Evolutionary conservation across 169 alveolate species (phyloP), one percentile per base, ranked within the genome.

Genomic region (Plasmodium cynomolgi): DNA sequence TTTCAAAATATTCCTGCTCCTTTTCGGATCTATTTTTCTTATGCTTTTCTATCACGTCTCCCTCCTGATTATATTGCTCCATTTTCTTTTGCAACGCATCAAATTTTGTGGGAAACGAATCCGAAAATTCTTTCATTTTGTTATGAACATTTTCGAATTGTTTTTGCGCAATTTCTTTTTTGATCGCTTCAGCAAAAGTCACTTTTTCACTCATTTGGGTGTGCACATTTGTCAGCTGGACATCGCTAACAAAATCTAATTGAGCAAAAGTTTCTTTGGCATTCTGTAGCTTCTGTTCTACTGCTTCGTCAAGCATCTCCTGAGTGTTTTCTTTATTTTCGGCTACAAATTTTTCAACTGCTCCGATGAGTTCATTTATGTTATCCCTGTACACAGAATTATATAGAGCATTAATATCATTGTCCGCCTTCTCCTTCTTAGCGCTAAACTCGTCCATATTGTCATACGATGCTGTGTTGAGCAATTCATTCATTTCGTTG

Each of bases 131-230:
- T 15, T 33, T 20, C 68, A 79, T 8, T 41, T 41, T 37, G 0
- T 33, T 79, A 34, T 79, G 17, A 20, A 79, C 37, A 29, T 79
- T 79, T 37, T 79, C 84, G 3, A 29, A n/a, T 79, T 79, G 71
- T 39, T 79, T 79, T 79, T 79, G 11, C 31, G 50, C 44, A 11
- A 79, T 79, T 79, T 34, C 72, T 39, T 79, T 79, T 79, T 79
- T 79, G 8, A 79, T 37, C 54, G 1, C 50, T 79, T 79, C 84
- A 79, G 72, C 34, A 79, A 11, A n/a, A 79, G 34, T 7, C 26
- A 79, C 34, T n/a, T 79, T 5, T 39, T 1, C 44, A 20, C 62
- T 39, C 84, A 79, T 79, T 79, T 79, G 0, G n/a, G 7, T 37
- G 56, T 79, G 20, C 29, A 79, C 54, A 34, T 79, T 37, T 37